Evolutionary conservation across 1,284 basidiomycete genomes (phyloP).

Genomic region (Puccinia coronata): DNA sequence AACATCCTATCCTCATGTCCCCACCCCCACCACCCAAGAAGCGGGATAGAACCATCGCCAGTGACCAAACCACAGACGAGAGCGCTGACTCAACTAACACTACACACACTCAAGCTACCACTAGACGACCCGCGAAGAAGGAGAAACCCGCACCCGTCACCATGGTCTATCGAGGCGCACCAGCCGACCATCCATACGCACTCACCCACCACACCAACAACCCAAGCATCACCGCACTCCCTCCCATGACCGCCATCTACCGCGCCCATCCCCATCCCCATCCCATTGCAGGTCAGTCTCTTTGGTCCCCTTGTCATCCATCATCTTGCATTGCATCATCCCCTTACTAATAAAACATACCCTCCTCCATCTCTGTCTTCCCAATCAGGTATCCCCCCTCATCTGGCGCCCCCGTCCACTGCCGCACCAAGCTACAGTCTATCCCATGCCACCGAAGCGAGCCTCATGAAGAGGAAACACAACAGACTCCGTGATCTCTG

Average conservation of each 20-base stretch:
- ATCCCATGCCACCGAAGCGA: constrained; percentile 42
- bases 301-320: background rate
- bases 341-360: no score
- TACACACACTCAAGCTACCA: constrained; percentile 4
- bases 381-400: background rate
- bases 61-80: background rate
- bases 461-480: constrained; percentile 46
- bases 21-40: constrained; percentile 46
- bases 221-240: constrained; percentile 11
- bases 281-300: constrained; percentile 9
- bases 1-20: background rate
- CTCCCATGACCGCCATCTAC: constrained; percentile 36
- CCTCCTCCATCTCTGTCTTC: no score
- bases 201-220: background rate
- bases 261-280: no score
- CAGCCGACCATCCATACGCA: background rate
- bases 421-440: constrained; percentile 24
- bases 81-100: no score
- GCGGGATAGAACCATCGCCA: background rate
- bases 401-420: constrained; percentile 4
- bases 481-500: constrained; percentile 66
- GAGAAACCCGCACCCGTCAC: constrained; percentile 48
- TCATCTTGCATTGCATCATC: no score
- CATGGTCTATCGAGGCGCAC: constrained; percentile 34
- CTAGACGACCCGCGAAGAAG: constrained; percentile 12